Conservation (phyloP, 1,284 basidiomycete genomes). For the Stygiomarasmius scandens region DNA sequence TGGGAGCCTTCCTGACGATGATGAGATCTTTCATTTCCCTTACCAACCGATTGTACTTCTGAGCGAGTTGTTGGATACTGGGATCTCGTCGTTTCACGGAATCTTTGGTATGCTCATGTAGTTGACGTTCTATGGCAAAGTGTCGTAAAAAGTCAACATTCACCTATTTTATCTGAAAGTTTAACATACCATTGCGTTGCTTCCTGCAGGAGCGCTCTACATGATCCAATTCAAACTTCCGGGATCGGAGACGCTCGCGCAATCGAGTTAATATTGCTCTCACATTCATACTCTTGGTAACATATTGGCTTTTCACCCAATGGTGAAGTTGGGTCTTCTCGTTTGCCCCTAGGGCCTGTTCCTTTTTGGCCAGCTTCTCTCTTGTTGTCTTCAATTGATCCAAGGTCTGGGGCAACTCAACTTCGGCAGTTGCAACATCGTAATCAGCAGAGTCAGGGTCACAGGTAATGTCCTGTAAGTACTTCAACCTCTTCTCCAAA, state of each 20-base stretch:
- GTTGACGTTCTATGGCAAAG: neutral
- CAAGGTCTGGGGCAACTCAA: neutral
- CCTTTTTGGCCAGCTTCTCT: neutral
- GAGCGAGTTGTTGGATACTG: slow-evolving; percentile 3
- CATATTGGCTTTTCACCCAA: neutral
- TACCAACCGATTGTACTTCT: slow-evolving; percentile 1
- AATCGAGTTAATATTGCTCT: slow-evolving; percentile 6
- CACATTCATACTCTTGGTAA: slow-evolving; percentile 3
- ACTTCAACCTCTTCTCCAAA: neutral
- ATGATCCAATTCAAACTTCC: slow-evolving; percentile 13
- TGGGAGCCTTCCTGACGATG: slow-evolving; percentile 11
- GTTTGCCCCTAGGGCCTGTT: neutral
- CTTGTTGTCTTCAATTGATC: neutral
- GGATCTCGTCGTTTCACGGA: slow-evolving; percentile 5
- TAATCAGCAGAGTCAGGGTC: neutral
- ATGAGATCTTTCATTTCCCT: slow-evolving; percentile 8
- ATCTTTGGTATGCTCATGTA: neutral
- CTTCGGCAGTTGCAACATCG: neutral
- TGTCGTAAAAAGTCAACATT: neutral
- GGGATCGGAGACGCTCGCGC: neutral
- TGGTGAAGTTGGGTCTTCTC: neutral
- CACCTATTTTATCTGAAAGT: too few relatives aligned
- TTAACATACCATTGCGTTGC: slow-evolving; percentile 4
- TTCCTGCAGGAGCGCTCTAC: slow-evolving; percentile 5
- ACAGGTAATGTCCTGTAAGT: neutral